Evolutionary conservation across 208 protist species (phyloP).

Genomic region (Crithidia brevicula): DNA sequence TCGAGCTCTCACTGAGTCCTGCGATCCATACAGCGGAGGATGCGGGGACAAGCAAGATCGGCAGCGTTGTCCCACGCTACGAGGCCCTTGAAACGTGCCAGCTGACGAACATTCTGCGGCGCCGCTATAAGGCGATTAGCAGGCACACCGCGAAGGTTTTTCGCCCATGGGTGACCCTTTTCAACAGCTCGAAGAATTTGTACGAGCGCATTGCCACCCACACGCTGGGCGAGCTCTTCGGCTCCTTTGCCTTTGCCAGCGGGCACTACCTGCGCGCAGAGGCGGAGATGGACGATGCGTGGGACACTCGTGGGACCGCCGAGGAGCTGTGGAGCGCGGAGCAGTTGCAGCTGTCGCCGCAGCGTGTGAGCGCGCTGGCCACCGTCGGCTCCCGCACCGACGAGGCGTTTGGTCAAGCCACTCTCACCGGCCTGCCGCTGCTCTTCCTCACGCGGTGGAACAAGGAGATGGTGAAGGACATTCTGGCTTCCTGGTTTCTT

Average conservation of each 20-base stretch:
- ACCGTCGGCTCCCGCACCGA: slow-evolving; percentile 70
- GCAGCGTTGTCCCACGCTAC: slow-evolving; percentile 40
- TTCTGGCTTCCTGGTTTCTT: slow-evolving; percentile 76
- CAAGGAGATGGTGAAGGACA: slow-evolving; percentile 80
- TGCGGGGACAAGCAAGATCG: slow-evolving; percentile 5
- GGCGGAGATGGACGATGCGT: slow-evolving; percentile 40
- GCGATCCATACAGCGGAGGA: slow-evolving; percentile 23
- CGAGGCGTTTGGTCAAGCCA: slow-evolving; percentile 61
- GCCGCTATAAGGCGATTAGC: slow-evolving; percentile 65
- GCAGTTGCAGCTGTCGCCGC: slow-evolving; percentile 29
- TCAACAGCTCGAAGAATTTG: slow-evolving; percentile 46
- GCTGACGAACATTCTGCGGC: slow-evolving; percentile 78
- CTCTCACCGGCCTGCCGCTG: slow-evolving; percentile 69
- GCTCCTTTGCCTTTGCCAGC: slow-evolving; percentile 50
- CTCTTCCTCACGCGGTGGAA: slow-evolving; percentile 79
- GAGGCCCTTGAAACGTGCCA: slow-evolving; percentile 71
- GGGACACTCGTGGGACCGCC: slow-evolving; percentile 44
- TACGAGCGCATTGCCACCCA: slow-evolving; percentile 51
- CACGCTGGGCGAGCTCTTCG: slow-evolving; percentile 62
- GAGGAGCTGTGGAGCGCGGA: slow-evolving; percentile 16
- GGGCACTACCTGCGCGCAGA: slow-evolving; percentile 62
- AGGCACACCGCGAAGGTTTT: slow-evolving; percentile 59
- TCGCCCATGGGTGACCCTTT: slow-evolving; percentile 43
- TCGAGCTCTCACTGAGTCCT: slow-evolving; percentile 75
- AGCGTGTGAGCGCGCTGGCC: slow-evolving; percentile 44